Evolutionary conservation across 345 rosid species (phyloP), one percentile per base, ranked within the genome.

Genomic region (Syzygium aqueum): DNA sequence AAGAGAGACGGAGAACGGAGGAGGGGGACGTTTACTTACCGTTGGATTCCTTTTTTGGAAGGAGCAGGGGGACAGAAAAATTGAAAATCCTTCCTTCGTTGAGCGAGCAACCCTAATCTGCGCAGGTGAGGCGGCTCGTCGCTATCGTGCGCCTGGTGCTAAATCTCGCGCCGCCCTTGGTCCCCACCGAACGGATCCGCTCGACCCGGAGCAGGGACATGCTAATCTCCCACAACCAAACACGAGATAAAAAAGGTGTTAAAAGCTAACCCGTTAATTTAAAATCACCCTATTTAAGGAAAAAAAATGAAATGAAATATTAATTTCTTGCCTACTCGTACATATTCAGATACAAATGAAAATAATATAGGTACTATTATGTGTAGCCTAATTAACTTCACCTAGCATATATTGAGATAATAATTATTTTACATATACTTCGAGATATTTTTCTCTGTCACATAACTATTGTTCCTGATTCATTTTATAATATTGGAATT

Each of bases 41-140:
- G 84, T 21, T 43, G 88, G 54, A 82, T 17, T 50, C 84, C 51
- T 52, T 43, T 43, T 2, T 19, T 4, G 46, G 7, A 33, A 33
- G 49, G 10, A 17, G 13, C 49, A 33, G 80, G 43, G 46, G 37
- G 28, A 61, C 19, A 43, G 25, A 67, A 33, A 65, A 30, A 49
- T 50, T 25, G 33, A 33, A 43, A 40, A 11, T 61, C 50, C 50
- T 56, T 37, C 11, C 63, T 59, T 84, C 49, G 56, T 85, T 84
- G 84, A 73, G 80, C 88, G 95, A 84, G 61, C 53, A 90, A 92
- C 97, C 97, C 96, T 95, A 95, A 94, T 95, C 93, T 95, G 95
- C 95, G 96, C 97, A 84, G 97, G 94, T 51, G 25, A 88, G 90
- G 37, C 6, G 46, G 46, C 17, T 37, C 25, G 25, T 40, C 80